Conservation (phyloP, 345 rosid genomes). For the Pistacia atlantica region DNA sequence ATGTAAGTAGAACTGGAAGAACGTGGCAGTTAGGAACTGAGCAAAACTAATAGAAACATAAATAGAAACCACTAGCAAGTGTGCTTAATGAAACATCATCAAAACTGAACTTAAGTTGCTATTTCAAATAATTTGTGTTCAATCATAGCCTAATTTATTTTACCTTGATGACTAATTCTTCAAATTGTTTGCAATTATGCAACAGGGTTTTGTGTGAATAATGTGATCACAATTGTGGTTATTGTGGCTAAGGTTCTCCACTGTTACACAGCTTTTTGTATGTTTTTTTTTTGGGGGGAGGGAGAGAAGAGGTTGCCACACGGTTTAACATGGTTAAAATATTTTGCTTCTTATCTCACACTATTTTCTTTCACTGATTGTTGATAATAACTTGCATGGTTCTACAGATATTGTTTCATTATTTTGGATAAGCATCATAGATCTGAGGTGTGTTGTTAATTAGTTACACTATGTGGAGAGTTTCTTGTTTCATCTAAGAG, state of each 20-base stretch:
- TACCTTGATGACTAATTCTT: too few species aligned
- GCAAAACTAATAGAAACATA: too few species aligned
- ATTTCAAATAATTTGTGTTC: too few species aligned
- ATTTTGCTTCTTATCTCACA: neutral
- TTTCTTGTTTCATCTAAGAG: neutral
- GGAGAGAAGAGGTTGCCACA: too few species aligned
- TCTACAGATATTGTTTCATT: neutral
- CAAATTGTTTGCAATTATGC: neutral
- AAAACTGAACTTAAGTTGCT: too few species aligned
- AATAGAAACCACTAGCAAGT: too few species aligned
- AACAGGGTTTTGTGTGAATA: too few species aligned
- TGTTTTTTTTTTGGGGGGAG: too few species aligned
- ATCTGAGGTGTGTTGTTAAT: neutral
- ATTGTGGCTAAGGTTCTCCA: neutral
- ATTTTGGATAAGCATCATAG: conserved; percentile 1
- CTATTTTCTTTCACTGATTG: neutral
- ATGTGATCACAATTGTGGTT: neutral
- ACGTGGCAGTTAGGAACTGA: too few species aligned
- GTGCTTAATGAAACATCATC: too few species aligned
- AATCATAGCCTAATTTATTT: too few species aligned
- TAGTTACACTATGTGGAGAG: neutral
- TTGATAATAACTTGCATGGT: neutral
- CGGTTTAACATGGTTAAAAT: neutral
- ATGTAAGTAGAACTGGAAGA: too few species aligned
- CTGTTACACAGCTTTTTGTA: neutral